phyloP scores from a whole-genome alignment of 2,329 filamentous ascomycete genomes.

The Davidsoniella eucalypti region DNA sequence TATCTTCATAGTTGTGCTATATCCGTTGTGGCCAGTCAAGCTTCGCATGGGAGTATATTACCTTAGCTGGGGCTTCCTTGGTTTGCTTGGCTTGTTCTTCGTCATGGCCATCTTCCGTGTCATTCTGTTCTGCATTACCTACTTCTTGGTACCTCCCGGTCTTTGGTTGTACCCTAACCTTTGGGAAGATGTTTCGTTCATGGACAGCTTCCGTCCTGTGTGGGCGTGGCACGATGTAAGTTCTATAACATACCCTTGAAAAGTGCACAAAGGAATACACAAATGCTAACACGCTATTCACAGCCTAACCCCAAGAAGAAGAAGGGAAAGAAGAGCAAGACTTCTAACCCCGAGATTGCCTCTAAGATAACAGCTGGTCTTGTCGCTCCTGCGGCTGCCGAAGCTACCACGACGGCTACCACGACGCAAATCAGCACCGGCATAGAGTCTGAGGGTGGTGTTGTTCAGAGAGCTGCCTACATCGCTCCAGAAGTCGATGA shows the following conservation, averaged over 20 bases:
- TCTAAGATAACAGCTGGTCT: constrained; percentile 34
- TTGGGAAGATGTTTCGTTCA: constrained; percentile 96
- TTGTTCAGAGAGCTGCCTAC: constrained; percentile 20
- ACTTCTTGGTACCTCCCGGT: constrained; percentile 69
- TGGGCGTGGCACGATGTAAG: constrained; percentile 97
- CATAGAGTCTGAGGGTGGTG: not conserved
- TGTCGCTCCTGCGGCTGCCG: constrained; percentile 34
- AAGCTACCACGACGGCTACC: constrained; percentile 40
- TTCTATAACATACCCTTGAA: constrained; percentile 9
- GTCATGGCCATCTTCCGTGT: constrained; percentile 93
- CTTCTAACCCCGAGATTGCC: constrained; percentile 19
- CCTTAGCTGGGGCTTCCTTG: constrained; percentile 82
- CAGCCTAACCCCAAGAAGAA: constrained; percentile 36
- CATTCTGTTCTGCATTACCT: constrained; percentile 84
- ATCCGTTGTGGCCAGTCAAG: constrained; percentile 88
- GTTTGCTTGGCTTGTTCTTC: constrained; percentile 84
- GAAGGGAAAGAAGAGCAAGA: constrained; percentile 34
- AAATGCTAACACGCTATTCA: constrained; percentile 19
- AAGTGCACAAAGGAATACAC: not conserved
- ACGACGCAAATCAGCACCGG: constrained; percentile 34
- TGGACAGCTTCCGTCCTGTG: constrained; percentile 87
- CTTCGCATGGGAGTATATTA: constrained; percentile 94
- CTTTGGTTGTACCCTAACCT: constrained; percentile 98
- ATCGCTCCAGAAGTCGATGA: constrained; percentile 37
- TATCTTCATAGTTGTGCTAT: constrained; percentile 82